Evolutionary conservation across 345 rosid species (phyloP).

Genomic region (Stellera chamaejasme): DNA sequence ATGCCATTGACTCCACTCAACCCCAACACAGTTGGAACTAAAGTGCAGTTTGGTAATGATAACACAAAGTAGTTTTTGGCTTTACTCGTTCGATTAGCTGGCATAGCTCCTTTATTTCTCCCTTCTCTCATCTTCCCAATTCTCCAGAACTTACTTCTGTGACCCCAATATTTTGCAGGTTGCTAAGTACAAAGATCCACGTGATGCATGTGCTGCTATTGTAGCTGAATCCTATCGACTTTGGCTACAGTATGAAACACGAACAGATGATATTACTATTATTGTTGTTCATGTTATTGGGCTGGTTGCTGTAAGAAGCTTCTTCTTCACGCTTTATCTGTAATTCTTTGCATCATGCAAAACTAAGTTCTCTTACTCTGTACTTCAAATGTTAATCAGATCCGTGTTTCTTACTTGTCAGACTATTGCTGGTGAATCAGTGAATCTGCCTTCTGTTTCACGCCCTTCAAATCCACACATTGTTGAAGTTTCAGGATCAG

Average conservation of each 20-base stretch:
- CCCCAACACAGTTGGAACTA: too few relatives aligned
- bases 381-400: conserved; percentile 11
- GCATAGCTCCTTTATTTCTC: conserved; percentile 2
- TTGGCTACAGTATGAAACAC: conserved; percentile 99
- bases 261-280: conserved; percentile 98
- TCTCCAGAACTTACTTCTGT: neutral
- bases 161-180: conserved; percentile 40
- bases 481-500: conserved; percentile 73
- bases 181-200: conserved; percentile 90
- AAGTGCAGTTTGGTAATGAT: too few relatives aligned
- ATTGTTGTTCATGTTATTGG: conserved; percentile 89
- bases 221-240: conserved; percentile 98
- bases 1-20: too few relatives aligned
- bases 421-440: conserved; percentile 45
- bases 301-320: conserved; percentile 50
- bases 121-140: neutral
- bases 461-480: conserved; percentile 60
- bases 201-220: conserved; percentile 99
- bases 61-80: neutral
- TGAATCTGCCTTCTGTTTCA: conserved; percentile 30
- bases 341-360: conserved; percentile 5
- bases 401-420: conserved; percentile 17
- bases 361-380: conserved; percentile 3
- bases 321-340: conserved; percentile 3
- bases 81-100: neutral